Conservation (phyloP, 345 rosid species). For the Eucalyptus fibrosa region DNA sequence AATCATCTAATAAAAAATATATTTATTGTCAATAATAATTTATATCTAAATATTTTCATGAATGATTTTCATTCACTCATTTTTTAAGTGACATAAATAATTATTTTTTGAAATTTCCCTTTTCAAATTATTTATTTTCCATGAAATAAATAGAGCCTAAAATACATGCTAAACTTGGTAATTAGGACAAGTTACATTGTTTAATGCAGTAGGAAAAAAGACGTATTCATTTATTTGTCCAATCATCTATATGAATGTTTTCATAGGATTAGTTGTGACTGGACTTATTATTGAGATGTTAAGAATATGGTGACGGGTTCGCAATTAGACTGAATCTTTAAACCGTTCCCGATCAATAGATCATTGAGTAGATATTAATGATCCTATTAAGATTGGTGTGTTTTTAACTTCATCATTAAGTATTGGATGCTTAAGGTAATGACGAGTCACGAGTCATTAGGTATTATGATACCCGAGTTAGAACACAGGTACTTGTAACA, state of each 20-base stretch:
- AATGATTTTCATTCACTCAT: not conserved
- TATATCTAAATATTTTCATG: not conserved
- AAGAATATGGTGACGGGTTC: no score
- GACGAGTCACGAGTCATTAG: no score
- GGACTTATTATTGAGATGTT: no score
- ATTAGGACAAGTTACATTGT: not conserved
- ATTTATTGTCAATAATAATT: not conserved
- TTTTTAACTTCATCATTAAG: no score
- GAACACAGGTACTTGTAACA: no score
- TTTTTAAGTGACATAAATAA: not conserved
- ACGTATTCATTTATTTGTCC: no score
- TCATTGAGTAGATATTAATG: no score
- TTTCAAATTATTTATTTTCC: not conserved
- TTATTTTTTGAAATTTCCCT: not conserved
- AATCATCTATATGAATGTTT: no score
- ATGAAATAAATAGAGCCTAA: not conserved
- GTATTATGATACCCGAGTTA: no score
- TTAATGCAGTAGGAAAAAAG: not conserved
- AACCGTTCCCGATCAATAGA: rapidly evolving
- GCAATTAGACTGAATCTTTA: rapidly evolving
- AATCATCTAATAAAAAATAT: not conserved
- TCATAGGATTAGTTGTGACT: no score
- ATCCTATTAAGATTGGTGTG: no score
- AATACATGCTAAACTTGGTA: not conserved
- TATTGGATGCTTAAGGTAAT: no score